Percentiles rank a stretch among this genome's conserved stretches.
Evolutionary conservation across 805 yeast genomes (phyloP).

Genomic region (Candida ficus): DNA sequence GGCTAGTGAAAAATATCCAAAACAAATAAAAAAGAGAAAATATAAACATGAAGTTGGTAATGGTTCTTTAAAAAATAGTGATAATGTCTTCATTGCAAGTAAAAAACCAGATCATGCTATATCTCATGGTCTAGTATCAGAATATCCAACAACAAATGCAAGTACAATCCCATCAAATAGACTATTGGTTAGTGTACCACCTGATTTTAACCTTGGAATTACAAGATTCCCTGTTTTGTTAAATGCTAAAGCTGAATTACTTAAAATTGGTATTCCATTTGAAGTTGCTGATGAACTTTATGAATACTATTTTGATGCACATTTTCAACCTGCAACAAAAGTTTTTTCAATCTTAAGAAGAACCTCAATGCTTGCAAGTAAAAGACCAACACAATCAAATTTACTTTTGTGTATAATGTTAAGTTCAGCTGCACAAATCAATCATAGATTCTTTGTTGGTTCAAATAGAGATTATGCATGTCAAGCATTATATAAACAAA

Average conservation of each 20-base stretch:
- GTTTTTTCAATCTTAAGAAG: slow-evolving; percentile 21
- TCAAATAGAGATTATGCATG: slow-evolving; percentile 18
- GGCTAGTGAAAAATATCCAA: slow-evolving; percentile 39
- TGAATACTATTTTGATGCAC: slow-evolving; percentile 17
- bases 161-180: slow-evolving; percentile 7
- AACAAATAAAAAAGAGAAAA: slow-evolving; percentile 24
- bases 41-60: slow-evolving; percentile 2
- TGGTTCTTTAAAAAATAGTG: not conserved
- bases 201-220: slow-evolving; percentile 8
- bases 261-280: slow-evolving; percentile 14
- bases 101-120: slow-evolving; percentile 7
- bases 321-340: slow-evolving; percentile 16
- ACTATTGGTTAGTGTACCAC: not conserved
- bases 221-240: slow-evolving; percentile 13
- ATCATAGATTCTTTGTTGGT: slow-evolving; percentile 21
- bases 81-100: not conserved
- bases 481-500: slow-evolving; percentile 14
- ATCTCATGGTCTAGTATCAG: slow-evolving; percentile 1
- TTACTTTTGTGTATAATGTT: slow-evolving; percentile 16
- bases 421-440: slow-evolving; percentile 18
- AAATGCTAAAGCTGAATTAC: slow-evolving; percentile 9
- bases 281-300: slow-evolving; percentile 21
- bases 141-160: not conserved
- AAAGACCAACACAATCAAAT: slow-evolving; percentile 15
- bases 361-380: slow-evolving; percentile 13